Evolutionary conservation across 495 filamentous ascomycete species (phyloP), one percentile per base, ranked within the genome.

Genomic region (Neurospora tetrasperma): DNA sequence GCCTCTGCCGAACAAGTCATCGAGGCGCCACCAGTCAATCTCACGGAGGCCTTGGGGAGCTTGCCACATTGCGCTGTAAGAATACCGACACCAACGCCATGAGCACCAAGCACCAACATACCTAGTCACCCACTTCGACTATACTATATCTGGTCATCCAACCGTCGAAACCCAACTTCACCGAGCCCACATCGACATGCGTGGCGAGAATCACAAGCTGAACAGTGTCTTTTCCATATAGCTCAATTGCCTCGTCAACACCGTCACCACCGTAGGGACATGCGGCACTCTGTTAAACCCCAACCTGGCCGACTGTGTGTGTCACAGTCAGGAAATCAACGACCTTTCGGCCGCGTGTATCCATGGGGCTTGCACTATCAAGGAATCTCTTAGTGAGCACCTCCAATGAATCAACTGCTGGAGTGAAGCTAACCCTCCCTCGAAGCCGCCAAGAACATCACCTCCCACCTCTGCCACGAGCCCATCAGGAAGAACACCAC

Each of bases 391-490:
- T 2, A 71, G 74, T 77, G 73, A 75, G 77, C 6, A 20, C 3
- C n/a, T 31, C 27, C 9, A 8, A 39, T 39, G n/a, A 42, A 18
- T 11, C 69, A 71, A 42, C 8, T 41, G 18, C 59, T 35, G 16
- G 11, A 12, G 39, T 8, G 39, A 18, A 62, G 68, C 70, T 74
- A 66, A 74, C 72, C 27, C 12, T 62, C 40, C 54, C 5, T n/a
- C 27, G 35, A 48, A 78, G 78, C 73, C 3, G 48, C 75, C 42
- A 76, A 79, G 46, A 78, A 78, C 66, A 68, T 72, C 41, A 75
- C 77, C 16, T 42, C 62, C 0, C 39, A 54, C 38, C 69, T 79
- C 20, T 80, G 79, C 54, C 70, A 69, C 8, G 54, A 69, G 20
- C 42, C 41, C 1, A 5, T 40, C 6, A 40, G 54, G 16, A 48